phyloP scores from a whole-genome alignment of 2,329 filamentous ascomycete genomes.

The Malbranchea cinnamomea region DNA sequence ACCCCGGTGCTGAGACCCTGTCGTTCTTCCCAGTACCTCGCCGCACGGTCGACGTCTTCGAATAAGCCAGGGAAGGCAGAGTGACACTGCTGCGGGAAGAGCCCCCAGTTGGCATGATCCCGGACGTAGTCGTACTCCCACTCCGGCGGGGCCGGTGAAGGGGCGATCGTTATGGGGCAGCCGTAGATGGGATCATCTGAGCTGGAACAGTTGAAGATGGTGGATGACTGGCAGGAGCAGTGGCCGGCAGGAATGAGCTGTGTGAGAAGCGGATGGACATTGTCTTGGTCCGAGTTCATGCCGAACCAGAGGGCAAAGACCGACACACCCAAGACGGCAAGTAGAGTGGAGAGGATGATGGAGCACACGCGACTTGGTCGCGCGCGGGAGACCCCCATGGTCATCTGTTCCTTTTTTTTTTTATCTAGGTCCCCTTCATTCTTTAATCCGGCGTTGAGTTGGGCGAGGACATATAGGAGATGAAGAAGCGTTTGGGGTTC shows the following conservation, averaged over 20 bases:
- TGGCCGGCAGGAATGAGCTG: conserved; percentile 28
- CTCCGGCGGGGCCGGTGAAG: conserved; percentile 3
- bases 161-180: conserved; percentile 19
- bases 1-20: conserved; percentile 15
- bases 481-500: no score
- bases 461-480: no score
- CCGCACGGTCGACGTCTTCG: conserved; percentile 20
- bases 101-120: conserved; percentile 18
- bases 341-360: background rate
- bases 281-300: conserved; percentile 23
- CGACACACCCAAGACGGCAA: conserved; percentile 1
- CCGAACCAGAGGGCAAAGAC: conserved; percentile 12
- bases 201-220: conserved; percentile 23
- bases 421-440: no score
- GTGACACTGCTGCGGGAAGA: conserved; percentile 17
- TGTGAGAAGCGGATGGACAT: conserved; percentile 22
- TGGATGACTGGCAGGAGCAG: conserved; percentile 9
- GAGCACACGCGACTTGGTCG: no score
- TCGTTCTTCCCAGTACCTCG: conserved; percentile 16
- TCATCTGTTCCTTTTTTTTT: no score
- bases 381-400: no score
- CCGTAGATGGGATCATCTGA: no score
- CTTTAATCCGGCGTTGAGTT: no score
- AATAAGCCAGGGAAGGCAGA: conserved; percentile 23
- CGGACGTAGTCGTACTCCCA: conserved; percentile 21